Evolutionary conservation across 1,284 basidiomycete species (phyloP), one percentile per base, ranked within the genome.

Genomic region (Ustilago shanxiensis): DNA sequence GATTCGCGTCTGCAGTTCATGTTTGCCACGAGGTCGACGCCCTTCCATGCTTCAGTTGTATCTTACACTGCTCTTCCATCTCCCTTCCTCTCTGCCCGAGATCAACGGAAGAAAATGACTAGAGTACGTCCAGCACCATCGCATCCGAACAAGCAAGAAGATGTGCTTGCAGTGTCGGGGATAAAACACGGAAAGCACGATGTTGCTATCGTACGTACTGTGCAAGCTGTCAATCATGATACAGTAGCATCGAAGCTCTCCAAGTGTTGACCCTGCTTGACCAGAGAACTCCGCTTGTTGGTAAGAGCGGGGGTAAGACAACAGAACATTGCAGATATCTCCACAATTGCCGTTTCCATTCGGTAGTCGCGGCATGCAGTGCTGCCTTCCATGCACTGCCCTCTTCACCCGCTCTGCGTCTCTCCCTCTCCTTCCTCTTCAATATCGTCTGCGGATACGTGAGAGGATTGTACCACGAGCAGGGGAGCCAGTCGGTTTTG

Each of bases 21-120:
- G n/a, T n/a, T n/a, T 52, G 50, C 50, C 29, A 52, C 50, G 50
- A 52, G 50, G 29, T 52, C 29, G 41, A 52, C 2, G n/a, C 24
- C 41, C n/a, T 20, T 44, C 18, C 14, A 11, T 16, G 7, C n/a
- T 20, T 11, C 16, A n/a, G n/a, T n/a, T n/a, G n/a, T 44, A n/a
- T 44, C n/a, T 22, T n/a, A 20, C n/a, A 14, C 41, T n/a, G 41
- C 41, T 33, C 31, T 33, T 11, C 31, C 6, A 5, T 33, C 31
- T 33, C 31, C 31, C 5, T 11, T 33, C 11, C 31, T 33, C 31
- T n/a, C n/a, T n/a, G n/a, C n/a, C n/a, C n/a, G n/a, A n/a, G n/a
- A n/a, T n/a, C n/a, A n/a, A n/a, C n/a, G n/a, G n/a, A n/a, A n/a
- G n/a, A n/a, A n/a, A n/a, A n/a, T n/a, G n/a, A n/a, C n/a, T n/a